A percentile compares a stretch with the other conserved stretches of the same genome.
phyloP scores from a whole-genome alignment of 2,329 filamentous ascomycete genomes.

The Colletotrichum plurivorum region DNA sequence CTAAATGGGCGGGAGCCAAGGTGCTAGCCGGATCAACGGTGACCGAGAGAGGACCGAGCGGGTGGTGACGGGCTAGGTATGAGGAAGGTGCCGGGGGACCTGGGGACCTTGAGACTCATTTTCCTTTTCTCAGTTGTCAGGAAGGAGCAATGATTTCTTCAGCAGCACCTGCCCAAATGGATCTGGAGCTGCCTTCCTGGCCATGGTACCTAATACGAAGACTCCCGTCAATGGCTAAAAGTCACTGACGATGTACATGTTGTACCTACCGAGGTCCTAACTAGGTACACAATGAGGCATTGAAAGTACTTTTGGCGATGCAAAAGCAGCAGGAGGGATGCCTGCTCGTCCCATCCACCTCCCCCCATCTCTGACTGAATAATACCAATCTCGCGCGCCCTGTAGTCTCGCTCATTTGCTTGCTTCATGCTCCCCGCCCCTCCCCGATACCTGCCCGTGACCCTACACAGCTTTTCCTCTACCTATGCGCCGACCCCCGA shows the following conservation, averaged over 20 bases:
- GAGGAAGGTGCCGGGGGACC: not conserved
- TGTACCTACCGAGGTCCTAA: not conserved
- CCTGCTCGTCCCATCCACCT: not conserved
- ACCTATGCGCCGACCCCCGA: slow-evolving; percentile 11
- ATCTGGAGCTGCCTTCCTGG: no score
- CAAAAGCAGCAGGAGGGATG: not conserved
- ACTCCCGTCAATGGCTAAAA: no score
- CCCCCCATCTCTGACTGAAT: not conserved
- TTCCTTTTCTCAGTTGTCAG: not conserved
- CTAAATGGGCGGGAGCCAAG: slow-evolving; percentile 5
- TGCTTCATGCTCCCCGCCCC: slow-evolving; percentile 3
- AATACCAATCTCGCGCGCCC: not conserved
- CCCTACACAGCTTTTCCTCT: not conserved
- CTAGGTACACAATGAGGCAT: not conserved
- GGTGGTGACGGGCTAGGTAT: slow-evolving; percentile 7
- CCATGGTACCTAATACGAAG: no score
- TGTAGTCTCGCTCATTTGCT: not conserved
- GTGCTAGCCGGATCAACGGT: slow-evolving; percentile 19
- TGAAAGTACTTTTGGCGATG: not conserved
- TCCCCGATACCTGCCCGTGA: not conserved
- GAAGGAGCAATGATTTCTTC: not conserved
- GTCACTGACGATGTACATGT: no score
- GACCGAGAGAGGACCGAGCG: slow-evolving; percentile 34
- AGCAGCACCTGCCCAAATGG: not conserved
- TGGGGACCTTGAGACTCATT: not conserved